Evolutionary conservation across 208 protist species (phyloP).

Genomic region (Leishmania lainsoni): DNA sequence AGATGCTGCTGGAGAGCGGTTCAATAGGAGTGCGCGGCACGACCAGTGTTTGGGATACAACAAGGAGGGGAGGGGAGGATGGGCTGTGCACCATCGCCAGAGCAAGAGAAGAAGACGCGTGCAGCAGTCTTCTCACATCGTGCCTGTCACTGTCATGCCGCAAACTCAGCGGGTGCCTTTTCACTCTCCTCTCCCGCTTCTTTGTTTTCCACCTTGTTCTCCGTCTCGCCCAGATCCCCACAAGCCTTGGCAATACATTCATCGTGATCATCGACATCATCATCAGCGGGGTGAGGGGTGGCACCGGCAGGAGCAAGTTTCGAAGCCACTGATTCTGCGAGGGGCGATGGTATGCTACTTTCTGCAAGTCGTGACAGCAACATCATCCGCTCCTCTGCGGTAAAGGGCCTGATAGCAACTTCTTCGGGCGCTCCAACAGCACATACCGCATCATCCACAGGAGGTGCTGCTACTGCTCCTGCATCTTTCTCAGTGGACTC

Average conservation of each 20-base stretch:
- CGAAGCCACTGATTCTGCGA: neutral
- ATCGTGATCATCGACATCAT: neutral
- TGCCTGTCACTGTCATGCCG: neutral
- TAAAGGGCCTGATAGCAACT: slow-evolving; percentile 2
- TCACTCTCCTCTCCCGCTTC: neutral
- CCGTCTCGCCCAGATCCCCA: neutral
- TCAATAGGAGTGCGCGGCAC: neutral
- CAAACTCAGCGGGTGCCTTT: neutral
- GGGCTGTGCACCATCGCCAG: neutral
- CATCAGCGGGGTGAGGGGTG: neutral
- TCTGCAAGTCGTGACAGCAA: neutral
- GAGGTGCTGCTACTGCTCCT: neutral
- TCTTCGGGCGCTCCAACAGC: neutral
- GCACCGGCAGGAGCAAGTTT: neutral
- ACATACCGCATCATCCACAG: neutral
- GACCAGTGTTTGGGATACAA: neutral
- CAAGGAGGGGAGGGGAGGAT: neutral
- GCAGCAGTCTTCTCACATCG: neutral
- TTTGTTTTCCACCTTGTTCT: neutral
- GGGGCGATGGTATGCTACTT: neutral
- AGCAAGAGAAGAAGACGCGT: neutral
- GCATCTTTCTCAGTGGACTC: neutral
- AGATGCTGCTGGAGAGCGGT: neutral
- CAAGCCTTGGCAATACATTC: neutral
- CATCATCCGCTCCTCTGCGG: slow-evolving; percentile 3